phyloP scores from a whole-genome alignment of 1,284 basidiomycete species.

The Athelia psychrophila region DNA sequence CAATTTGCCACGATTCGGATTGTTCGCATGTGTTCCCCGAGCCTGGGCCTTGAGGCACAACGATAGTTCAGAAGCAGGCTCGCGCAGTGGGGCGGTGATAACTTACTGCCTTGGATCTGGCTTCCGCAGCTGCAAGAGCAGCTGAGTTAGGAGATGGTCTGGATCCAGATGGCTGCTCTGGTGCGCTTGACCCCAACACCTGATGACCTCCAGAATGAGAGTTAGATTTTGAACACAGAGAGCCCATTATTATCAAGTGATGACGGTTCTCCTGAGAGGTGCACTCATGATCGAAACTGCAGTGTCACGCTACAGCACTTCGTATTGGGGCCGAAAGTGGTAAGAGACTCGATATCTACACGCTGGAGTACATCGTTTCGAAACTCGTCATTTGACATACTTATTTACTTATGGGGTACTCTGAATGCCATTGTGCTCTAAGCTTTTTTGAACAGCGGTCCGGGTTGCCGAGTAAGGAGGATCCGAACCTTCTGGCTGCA shows the following conservation, averaged over 20 bases:
- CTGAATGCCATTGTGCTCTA: no score
- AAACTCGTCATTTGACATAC: no score
- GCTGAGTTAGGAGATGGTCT: constrained; percentile 51
- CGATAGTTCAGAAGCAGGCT: constrained; percentile 4
- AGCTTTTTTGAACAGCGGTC: no score
- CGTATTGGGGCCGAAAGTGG: no score
- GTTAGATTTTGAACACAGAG: constrained; percentile 61
- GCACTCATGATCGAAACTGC: constrained; percentile 16
- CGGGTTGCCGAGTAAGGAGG: no score
- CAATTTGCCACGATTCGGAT: constrained; percentile 65
- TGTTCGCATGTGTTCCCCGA: constrained; percentile 56
- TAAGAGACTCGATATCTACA: no score
- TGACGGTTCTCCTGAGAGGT: constrained; percentile 15
- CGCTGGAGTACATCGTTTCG: no score
- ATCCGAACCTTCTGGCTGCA: no score
- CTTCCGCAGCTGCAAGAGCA: constrained; percentile 69
- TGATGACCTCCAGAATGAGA: constrained; percentile 51
- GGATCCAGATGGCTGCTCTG: constrained; percentile 23
- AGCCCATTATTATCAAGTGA: constrained; percentile 49
- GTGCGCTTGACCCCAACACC: constrained; percentile 38
- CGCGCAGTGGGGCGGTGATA: constrained; percentile 1
- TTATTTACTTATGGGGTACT: not conserved
- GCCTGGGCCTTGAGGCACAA: constrained; percentile 41
- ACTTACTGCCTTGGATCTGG: constrained; percentile 59
- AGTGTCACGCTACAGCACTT: not conserved